Evolutionary conservation across 805 yeast species (phyloP).

Genomic region (Yamadazyma sp.): DNA sequence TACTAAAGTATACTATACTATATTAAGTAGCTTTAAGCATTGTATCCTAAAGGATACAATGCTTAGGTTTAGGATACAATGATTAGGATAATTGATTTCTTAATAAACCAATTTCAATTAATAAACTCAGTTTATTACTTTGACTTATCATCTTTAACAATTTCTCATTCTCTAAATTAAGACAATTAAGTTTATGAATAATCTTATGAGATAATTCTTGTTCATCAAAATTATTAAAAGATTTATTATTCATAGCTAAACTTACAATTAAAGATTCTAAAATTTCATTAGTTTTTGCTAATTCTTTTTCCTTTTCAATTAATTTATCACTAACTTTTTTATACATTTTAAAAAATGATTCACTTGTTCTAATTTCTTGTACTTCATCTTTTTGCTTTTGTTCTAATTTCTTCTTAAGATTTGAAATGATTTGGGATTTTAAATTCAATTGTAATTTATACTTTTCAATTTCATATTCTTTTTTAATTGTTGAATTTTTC

Average conservation of each 20-base stretch:
- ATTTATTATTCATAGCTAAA: slow-evolving; percentile 20
- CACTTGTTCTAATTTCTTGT: slow-evolving; percentile 15
- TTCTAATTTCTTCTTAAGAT: slow-evolving; percentile 32
- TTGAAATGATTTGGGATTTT: slow-evolving; percentile 46
- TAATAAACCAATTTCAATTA: slow-evolving; percentile 63
- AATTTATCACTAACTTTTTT: slow-evolving; percentile 47
- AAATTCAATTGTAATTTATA: slow-evolving; percentile 50
- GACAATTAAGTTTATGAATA: slow-evolving; percentile 54
- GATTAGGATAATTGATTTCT: too few relatives aligned
- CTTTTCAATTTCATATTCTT: slow-evolving; percentile 24
- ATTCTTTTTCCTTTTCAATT: slow-evolving; percentile 45
- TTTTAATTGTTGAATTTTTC: too few relatives aligned
- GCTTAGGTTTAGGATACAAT: too few relatives aligned
- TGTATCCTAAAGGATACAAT: too few relatives aligned
- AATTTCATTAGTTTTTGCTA: slow-evolving; percentile 58
- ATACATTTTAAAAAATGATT: slow-evolving; percentile 39
- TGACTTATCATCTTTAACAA: slow-evolving; percentile 68
- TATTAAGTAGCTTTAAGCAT: too few relatives aligned
- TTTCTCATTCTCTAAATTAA: slow-evolving; percentile 68
- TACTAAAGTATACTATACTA: too few relatives aligned
- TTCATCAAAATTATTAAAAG: slow-evolving; percentile 60
- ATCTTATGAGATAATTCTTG: slow-evolving; percentile 75
- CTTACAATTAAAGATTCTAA: slow-evolving; percentile 56
- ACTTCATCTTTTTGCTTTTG: slow-evolving; percentile 7
- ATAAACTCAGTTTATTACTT: slow-evolving; percentile 71